Percentiles rank a stretch among this genome's conserved stretches.
phyloP scores from a whole-genome alignment of 2,329 filamentous ascomycete species.

The Fusarium guadeloupense region DNA sequence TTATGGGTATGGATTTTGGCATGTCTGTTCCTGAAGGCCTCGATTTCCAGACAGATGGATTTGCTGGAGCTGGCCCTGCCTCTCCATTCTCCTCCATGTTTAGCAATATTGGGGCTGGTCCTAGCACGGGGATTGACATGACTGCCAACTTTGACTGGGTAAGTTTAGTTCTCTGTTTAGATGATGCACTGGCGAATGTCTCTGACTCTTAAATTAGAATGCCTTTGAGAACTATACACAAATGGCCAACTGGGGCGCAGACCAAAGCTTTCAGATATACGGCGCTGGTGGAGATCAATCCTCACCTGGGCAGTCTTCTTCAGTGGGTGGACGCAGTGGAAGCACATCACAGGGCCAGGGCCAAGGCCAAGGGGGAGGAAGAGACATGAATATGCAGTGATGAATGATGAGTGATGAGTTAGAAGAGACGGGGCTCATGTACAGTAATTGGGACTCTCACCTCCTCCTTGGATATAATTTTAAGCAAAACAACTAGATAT shows the following conservation, averaged over 20 bases:
- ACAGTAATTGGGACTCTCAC: constrained; percentile 20
- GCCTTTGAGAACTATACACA: constrained; percentile 68
- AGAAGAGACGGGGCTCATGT: constrained; percentile 11
- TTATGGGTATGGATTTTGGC: constrained; percentile 57
- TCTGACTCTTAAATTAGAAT: constrained; percentile 53
- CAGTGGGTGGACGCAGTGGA: constrained; percentile 34
- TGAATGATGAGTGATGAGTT: too few relatives aligned
- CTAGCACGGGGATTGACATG: constrained; percentile 52
- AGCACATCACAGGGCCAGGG: constrained; percentile 22
- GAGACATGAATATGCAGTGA: constrained; percentile 39
- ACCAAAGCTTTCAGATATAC: constrained; percentile 64
- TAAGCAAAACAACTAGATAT: constrained; percentile 8
- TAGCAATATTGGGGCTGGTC: constrained; percentile 51
- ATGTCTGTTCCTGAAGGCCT: constrained; percentile 45
- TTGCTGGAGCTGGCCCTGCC: constrained; percentile 40
- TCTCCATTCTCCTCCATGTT: constrained; percentile 66
- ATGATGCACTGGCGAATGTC: neutral
- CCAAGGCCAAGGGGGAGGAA: constrained; percentile 1
- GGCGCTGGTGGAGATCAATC: constrained; percentile 43
- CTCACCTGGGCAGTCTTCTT: constrained; percentile 42
- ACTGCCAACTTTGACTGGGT: constrained; percentile 68
- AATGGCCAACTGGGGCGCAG: constrained; percentile 60
- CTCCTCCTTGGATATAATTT: constrained; percentile 21
- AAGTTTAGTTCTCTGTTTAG: constrained; percentile 40
- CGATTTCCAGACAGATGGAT: constrained; percentile 46